Base-by-base conservation (phyloP, 108 stramenopile genomes). In the Cyclotella kingstonii region DNA sequence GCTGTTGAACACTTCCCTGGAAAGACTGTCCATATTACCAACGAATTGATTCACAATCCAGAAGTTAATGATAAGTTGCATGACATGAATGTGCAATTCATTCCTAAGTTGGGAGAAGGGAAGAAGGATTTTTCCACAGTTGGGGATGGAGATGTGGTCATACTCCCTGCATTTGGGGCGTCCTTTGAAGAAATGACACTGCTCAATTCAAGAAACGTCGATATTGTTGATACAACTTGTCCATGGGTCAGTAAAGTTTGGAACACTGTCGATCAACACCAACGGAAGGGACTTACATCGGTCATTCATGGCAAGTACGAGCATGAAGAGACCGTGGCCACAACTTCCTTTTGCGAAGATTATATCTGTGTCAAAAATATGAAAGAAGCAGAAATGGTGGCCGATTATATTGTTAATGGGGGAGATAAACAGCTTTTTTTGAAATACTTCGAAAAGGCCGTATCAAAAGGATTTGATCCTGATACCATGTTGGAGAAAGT, bases 161-260 rank as follows among this genome's bases (percentile, higher is more conserved):
- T 97, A 49, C 78, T 97, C 10, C 96, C 96, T 14, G 96, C 96
- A 0, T 97, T 97, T 77, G 96, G 96, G 1, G 96, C 96, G 0
- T 86, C 89, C 23, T 89, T 89, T 45, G 93, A 95, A 78, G 96
- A 97, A 69, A 97, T 97, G 96, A 68, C 81, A 12, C 40, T 78
- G 55, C 56, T 92, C 35, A 78, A 90, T 45, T 73, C 83, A 42
- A 87, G 80, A 66, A 93, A 94, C 77, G 96, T 97, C 29, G 86
- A 95, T 59, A 72, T 95, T 19, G 93, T 97, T n/a, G 96, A 97
- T 70, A 96, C 96, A 4, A 97, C 96, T 21, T 97, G 96, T 71
- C 95, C 96, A n/a, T 97, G 96, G 96, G 96, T 97, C 15, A 83
- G 84, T 60, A 97, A 97, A 77, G 96, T 97, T 39, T 97, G 96